A percentile compares a stretch with the other conserved stretches of the same genome.
phyloP scores from a whole-genome alignment of 352 stramenopile genomes.

The Saprolegnia parasitica region DNA sequence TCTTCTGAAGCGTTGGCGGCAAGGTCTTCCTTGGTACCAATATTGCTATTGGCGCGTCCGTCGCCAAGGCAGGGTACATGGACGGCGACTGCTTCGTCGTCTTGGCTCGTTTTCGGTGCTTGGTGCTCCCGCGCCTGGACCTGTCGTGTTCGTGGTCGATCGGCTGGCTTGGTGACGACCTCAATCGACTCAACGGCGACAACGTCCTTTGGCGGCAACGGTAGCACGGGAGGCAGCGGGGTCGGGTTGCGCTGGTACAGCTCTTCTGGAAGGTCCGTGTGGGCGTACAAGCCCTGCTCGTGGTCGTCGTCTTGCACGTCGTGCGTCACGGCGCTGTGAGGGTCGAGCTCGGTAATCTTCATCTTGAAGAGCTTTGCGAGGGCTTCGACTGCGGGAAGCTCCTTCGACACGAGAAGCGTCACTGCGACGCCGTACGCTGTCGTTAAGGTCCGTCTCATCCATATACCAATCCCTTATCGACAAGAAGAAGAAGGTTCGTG shows the following conservation, averaged over 20 bases:
- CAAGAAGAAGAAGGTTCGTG: not conserved
- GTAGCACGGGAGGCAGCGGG: not conserved
- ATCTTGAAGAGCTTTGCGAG: slow-evolving; percentile 69
- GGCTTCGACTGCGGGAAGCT: slow-evolving; percentile 52
- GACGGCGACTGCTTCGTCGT: too few relatives aligned
- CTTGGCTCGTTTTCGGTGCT: too few relatives aligned
- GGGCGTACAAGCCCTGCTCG: not conserved
- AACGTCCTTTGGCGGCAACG: too few relatives aligned
- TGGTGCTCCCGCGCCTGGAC: too few relatives aligned
- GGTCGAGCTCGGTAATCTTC: slow-evolving; percentile 46
- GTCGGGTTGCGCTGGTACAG: slow-evolving; percentile 2
- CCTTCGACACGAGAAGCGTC: slow-evolving; percentile 45
- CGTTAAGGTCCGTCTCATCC: slow-evolving; percentile 13
- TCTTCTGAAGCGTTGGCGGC: not conserved
- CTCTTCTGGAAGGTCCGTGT: not conserved
- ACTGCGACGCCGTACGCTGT: slow-evolving; percentile 51
- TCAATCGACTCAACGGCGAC: too few relatives aligned
- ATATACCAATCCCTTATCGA: slow-evolving; percentile 9
- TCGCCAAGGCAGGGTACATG: not conserved
- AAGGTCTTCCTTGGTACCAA: not conserved
- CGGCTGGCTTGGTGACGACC: too few relatives aligned
- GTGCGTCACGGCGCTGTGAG: slow-evolving; percentile 35
- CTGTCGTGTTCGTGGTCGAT: too few relatives aligned
- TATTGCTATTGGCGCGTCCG: not conserved
- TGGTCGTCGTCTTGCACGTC: slow-evolving; percentile 43